Evolutionary conservation across 306 rosid genomes (phyloP).

Genomic region (Rosa persica): DNA sequence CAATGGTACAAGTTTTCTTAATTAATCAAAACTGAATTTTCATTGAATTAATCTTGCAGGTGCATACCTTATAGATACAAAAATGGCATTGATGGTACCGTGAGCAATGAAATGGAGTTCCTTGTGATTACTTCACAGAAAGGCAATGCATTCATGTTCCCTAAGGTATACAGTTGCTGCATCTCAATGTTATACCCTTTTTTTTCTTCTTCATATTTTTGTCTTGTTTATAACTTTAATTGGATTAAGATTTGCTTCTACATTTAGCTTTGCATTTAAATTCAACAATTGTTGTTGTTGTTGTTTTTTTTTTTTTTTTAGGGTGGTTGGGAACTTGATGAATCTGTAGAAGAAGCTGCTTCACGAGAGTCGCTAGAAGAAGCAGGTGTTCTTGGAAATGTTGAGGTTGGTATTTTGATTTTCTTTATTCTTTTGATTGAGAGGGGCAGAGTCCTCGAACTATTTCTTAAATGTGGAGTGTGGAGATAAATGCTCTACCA

Average conservation of each 20-base stretch:
- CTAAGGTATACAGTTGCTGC: slow-evolving; percentile 53
- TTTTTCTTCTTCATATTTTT: neutral
- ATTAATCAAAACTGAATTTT: neutral
- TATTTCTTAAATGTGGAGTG: neutral
- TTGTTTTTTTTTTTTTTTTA: neutral
- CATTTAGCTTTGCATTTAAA: neutral
- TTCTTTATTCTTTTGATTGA: neutral
- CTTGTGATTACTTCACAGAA: slow-evolving; percentile 90
- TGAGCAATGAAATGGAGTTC: slow-evolving; percentile 60
- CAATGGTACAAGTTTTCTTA: neutral
- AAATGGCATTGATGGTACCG: slow-evolving; percentile 40
- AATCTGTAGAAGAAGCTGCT: slow-evolving; percentile 92
- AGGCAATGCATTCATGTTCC: slow-evolving; percentile 75
- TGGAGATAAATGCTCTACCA: too few species aligned
- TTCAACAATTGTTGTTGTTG: neutral
- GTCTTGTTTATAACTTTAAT: neutral
- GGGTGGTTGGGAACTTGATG: slow-evolving; percentile 99
- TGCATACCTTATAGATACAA: slow-evolving; percentile 91
- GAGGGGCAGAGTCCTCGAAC: neutral
- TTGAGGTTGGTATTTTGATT: slow-evolving; percentile 52
- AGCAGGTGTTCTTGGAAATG: slow-evolving; percentile 83
- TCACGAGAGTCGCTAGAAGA: slow-evolving; percentile 88
- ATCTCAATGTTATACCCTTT: neutral
- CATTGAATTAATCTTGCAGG: slow-evolving; percentile 42
- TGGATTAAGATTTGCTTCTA: neutral